These are phyloP conservation scores for Alternaria sp. DNA, from an alignment of 2,329 filamentous ascomycete species.

Conservation along the genomic window DNA sequence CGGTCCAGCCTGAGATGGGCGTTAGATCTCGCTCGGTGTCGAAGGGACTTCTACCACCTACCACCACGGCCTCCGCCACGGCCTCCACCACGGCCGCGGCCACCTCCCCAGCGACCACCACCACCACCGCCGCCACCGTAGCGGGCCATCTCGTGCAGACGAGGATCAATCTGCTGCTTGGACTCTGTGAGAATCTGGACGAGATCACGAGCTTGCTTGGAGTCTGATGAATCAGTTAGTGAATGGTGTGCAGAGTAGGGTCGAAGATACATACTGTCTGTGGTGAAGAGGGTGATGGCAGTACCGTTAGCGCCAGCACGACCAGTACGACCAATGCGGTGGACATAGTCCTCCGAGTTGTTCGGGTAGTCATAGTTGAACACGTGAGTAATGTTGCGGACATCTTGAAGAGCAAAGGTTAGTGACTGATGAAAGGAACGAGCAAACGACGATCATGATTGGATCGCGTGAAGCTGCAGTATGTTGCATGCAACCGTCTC, in stretches of 20 bases:
- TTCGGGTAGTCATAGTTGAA: slow-evolving; percentile 99
- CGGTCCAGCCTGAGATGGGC: slow-evolving; percentile 40
- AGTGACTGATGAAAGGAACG: slow-evolving; percentile 64
- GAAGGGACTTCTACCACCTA: slow-evolving; percentile 26
- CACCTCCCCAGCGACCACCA: slow-evolving; percentile 70
- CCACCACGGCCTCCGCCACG: slow-evolving; percentile 61
- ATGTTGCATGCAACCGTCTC: slow-evolving; percentile 63
- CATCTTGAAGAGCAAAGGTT: slow-evolving; percentile 89
- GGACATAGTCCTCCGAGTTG: slow-evolving; percentile 76
- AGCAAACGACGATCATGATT: slow-evolving; percentile 60
- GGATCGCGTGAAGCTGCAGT: slow-evolving; percentile 65
- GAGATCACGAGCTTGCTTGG: slow-evolving; percentile 85
- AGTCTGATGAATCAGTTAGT: slow-evolving; percentile 52
- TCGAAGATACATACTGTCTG: slow-evolving; percentile 80
- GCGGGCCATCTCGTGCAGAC: slow-evolving; percentile 93
- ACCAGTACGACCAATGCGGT: slow-evolving; percentile 72
- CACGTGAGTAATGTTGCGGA: slow-evolving; percentile 99
- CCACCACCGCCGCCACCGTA: slow-evolving; percentile 85
- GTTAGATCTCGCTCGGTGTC: slow-evolving; percentile 22
- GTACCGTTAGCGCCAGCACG: slow-evolving; percentile 87
- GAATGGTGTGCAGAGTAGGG: neutral
- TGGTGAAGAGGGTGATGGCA: slow-evolving; percentile 98
- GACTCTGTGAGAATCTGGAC: slow-evolving; percentile 91
- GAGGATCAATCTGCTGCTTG: slow-evolving; percentile 97
- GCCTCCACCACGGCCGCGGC: slow-evolving; percentile 72